Conservation (phyloP, 2,329 filamentous ascomycete species). For the Xylaria multiplex region DNA sequence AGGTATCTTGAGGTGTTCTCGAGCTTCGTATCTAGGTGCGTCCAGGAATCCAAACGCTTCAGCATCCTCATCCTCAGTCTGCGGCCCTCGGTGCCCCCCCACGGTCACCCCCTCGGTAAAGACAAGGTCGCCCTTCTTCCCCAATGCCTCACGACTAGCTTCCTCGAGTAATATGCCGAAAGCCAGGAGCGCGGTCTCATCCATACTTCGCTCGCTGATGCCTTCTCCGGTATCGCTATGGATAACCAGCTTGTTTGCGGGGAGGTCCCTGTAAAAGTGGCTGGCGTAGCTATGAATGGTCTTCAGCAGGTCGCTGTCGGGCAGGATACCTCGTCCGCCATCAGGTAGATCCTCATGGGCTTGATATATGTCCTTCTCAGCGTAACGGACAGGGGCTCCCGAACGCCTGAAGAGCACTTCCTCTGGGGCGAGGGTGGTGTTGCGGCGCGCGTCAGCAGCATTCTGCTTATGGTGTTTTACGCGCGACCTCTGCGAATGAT, state of each 20-base stretch:
- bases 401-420: conserved; percentile 75
- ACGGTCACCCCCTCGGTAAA: conserved; percentile 69
- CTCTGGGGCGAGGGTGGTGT: conserved; percentile 68
- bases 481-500: conserved; percentile 32
- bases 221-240: conserved; percentile 10
- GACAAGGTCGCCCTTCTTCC: conserved; percentile 73
- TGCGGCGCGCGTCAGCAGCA: conserved; percentile 44
- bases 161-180: conserved; percentile 82
- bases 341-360: conserved; percentile 66
- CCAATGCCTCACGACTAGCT: conserved; percentile 68
- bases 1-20: conserved; percentile 23
- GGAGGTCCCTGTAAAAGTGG: conserved; percentile 67
- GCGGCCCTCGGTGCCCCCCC: conserved; percentile 28
- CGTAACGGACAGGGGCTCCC: conserved; percentile 72
- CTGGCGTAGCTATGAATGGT: conserved; percentile 75
- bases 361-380: conserved; percentile 77
- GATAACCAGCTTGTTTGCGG: conserved; percentile 37
- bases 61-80: conserved; percentile 27
- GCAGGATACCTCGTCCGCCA: conserved; percentile 62
- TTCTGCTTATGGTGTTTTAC: conserved; percentile 36
- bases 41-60: conserved; percentile 43
- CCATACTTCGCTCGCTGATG: conserved; percentile 71
- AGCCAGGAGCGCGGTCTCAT: conserved; percentile 80
- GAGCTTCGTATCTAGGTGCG: conserved; percentile 37
- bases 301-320: conserved; percentile 75